These are phyloP conservation scores for Sarocladium strictum DNA, from an alignment of 2,329 filamentous ascomycete species.

Conservation along the genomic window DNA sequence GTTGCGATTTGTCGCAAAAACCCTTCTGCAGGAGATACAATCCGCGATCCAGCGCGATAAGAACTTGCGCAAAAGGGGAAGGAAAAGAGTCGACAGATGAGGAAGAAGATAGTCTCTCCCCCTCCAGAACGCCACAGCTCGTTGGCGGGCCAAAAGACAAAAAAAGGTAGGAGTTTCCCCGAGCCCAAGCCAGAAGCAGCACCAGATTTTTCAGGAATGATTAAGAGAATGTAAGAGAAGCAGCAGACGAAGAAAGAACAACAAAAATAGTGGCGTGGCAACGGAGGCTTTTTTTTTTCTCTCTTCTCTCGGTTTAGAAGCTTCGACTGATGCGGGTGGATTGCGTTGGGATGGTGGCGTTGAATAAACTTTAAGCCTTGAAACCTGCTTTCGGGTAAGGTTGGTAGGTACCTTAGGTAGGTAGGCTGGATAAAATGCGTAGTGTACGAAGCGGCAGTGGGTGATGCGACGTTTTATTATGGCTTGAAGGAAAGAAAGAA, in stretches of 20 bases:
- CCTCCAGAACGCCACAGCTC: not conserved
- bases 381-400: not conserved
- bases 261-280: not conserved
- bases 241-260: not conserved
- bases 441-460: too few relatives aligned
- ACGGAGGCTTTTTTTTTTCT: not conserved
- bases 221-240: not conserved
- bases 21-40: not conserved
- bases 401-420: not conserved
- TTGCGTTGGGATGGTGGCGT: not conserved
- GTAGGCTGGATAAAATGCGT: not conserved
- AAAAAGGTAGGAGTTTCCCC: not conserved
- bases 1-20: too few relatives aligned
- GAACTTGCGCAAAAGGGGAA: too few relatives aligned
- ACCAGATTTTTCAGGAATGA: not conserved
- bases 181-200: not conserved
- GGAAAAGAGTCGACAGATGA: not conserved
- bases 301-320: too few relatives aligned
- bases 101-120: not conserved
- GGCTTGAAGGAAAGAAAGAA: too few relatives aligned
- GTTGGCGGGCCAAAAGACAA: not conserved
- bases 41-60: conserved; percentile 5
- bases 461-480: too few relatives aligned
- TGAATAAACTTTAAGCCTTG: not conserved
- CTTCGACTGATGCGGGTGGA: not conserved